phyloP scores from a whole-genome alignment of 2,329 filamentous ascomycete genomes.

The Hypoxylon sp. region DNA sequence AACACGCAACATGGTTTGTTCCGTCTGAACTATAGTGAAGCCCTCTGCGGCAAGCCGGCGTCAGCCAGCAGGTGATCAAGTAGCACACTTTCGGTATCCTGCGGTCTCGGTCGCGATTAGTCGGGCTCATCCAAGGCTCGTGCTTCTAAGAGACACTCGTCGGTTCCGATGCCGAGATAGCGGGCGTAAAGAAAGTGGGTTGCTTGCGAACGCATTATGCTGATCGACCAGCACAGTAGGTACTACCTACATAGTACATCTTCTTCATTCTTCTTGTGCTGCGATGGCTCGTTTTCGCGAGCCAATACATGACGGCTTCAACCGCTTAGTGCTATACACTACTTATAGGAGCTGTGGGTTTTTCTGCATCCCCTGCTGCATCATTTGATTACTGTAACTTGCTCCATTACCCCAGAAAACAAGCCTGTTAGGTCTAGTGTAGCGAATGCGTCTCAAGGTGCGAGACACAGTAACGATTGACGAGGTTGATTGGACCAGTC shows the following conservation, averaged over 20 bases:
- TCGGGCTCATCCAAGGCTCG: slow-evolving; percentile 16
- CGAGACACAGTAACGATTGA: slow-evolving; percentile 19
- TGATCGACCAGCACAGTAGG: slow-evolving; percentile 18
- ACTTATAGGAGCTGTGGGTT: slow-evolving; percentile 11
- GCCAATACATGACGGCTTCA: slow-evolving; percentile 12
- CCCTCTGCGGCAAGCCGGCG: slow-evolving; percentile 28
- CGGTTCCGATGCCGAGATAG: slow-evolving; percentile 39
- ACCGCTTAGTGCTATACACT: slow-evolving; percentile 16
- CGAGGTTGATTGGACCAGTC: slow-evolving; percentile 29
- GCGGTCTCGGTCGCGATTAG: slow-evolving; percentile 29
- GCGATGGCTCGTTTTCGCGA: slow-evolving; percentile 15
- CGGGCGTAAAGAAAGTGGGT: slow-evolving; percentile 30
- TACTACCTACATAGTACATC: neutral
- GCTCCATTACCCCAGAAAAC: slow-evolving; percentile 42
- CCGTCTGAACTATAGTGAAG: slow-evolving; percentile 29
- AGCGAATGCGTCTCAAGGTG: slow-evolving; percentile 17
- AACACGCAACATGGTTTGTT: slow-evolving; percentile 38
- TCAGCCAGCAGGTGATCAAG: slow-evolving; percentile 25
- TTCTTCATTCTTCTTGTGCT: neutral
- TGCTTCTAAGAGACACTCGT: slow-evolving; percentile 23
- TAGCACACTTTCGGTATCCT: slow-evolving; percentile 29
- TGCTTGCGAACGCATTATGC: slow-evolving; percentile 29
- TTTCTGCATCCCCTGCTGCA: slow-evolving; percentile 33
- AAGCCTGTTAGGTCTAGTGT: slow-evolving; percentile 3
- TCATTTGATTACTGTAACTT: slow-evolving; percentile 21